These are phyloP conservation scores for Ophiostoma himal-ulmi DNA, from an alignment of 2,329 filamentous ascomycete species.

Conservation along the genomic window DNA sequence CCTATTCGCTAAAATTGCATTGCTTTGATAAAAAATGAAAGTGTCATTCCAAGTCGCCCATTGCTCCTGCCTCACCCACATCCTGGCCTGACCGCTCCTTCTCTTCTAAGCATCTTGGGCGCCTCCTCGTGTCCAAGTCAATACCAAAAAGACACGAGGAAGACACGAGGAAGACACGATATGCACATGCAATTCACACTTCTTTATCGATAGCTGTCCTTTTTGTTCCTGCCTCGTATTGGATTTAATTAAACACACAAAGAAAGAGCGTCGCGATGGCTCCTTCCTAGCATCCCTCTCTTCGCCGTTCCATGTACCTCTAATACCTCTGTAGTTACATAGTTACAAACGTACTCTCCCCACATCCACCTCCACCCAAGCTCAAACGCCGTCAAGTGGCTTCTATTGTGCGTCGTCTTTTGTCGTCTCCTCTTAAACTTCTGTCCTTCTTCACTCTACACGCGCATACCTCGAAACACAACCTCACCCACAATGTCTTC, in stretches of 20 bases:
- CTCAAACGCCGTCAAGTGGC: conserved; percentile 2
- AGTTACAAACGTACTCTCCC: conserved; percentile 1
- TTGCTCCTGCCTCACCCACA: not conserved
- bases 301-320: too few species aligned
- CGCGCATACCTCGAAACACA: not conserved
- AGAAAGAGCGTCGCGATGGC: not conserved
- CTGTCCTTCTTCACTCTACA: not conserved
- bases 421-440: not conserved
- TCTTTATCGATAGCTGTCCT: not conserved
- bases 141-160: not conserved
- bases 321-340: not conserved
- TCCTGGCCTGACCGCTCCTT: conserved; percentile 21
- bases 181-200: not conserved
- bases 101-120: not conserved
- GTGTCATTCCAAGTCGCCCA: not conserved
- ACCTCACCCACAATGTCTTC: conserved; percentile 16
- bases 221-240: not conserved
- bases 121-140: not conserved
- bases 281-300: not conserved
- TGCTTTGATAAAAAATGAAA: not conserved
- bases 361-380: conserved; percentile 3
- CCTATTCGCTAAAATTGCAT: not conserved
- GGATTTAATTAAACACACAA: not conserved
- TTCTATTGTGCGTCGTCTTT: not conserved
- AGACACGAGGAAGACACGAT: not conserved